phyloP scores from a whole-genome alignment of 495 filamentous ascomycete species.

The Aspergillus diversus region DNA sequence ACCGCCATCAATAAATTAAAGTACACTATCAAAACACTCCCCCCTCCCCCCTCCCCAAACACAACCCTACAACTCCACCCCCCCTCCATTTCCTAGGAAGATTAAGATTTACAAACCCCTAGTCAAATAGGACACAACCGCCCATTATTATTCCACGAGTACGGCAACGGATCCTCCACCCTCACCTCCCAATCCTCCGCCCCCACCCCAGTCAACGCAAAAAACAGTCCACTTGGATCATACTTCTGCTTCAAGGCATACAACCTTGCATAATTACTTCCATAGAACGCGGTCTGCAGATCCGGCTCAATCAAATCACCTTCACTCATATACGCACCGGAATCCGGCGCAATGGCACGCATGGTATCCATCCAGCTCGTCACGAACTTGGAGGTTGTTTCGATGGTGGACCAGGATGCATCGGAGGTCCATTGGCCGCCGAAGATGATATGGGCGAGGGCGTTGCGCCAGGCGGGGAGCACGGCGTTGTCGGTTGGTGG shows the following conservation, averaged over 20 bases:
- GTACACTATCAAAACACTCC: too few relatives aligned
- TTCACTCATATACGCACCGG: slow-evolving; percentile 46
- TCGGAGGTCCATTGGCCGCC: slow-evolving; percentile 30
- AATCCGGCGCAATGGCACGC: slow-evolving; percentile 45
- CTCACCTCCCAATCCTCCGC: slow-evolving; percentile 54
- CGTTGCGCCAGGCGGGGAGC: slow-evolving; percentile 58
- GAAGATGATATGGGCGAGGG: slow-evolving; percentile 57
- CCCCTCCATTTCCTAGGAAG: too few relatives aligned
- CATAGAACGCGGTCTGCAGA: slow-evolving; percentile 66
- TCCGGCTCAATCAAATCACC: slow-evolving; percentile 63
- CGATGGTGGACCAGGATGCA: slow-evolving; percentile 19
- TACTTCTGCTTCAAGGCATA: slow-evolving; percentile 55
- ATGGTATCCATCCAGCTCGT: slow-evolving; percentile 47
- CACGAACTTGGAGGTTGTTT: slow-evolving; percentile 8
- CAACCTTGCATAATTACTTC: slow-evolving; percentile 54
- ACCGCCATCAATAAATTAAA: too few relatives aligned
- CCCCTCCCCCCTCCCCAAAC: too few relatives aligned
- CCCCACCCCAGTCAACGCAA: slow-evolving; percentile 57
- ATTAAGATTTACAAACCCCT: too few relatives aligned
- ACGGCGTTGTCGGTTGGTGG: slow-evolving; percentile 43
- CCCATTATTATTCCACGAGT: slow-evolving; percentile 39
- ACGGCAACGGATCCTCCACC: slow-evolving; percentile 32
- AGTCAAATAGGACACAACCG: slow-evolving; percentile 32
- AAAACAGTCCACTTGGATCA: slow-evolving; percentile 60
- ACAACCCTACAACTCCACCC: too few relatives aligned